Evolutionary conservation across 2,329 filamentous ascomycete genomes (phyloP).

Genomic region (Dothideomycetes sp.): DNA sequence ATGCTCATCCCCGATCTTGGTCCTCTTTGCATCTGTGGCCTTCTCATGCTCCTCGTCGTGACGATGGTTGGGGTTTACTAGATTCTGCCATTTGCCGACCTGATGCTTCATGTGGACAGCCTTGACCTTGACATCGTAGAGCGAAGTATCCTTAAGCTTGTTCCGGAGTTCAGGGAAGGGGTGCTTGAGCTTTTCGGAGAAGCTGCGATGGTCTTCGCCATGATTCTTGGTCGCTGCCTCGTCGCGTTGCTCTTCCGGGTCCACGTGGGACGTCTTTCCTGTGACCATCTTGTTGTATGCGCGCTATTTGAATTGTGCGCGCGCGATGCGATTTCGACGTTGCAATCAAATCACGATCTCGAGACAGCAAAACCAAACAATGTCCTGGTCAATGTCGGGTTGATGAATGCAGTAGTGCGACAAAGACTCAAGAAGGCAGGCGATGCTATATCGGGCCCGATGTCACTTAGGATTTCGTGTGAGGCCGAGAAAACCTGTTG

Average conservation of each 20-base stretch:
- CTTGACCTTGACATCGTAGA: constrained; percentile 43
- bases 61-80: constrained; percentile 78
- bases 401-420: no score
- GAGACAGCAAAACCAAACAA: no score
- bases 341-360: no score
- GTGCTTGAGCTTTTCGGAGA: constrained; percentile 18
- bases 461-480: no score
- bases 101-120: constrained; percentile 53
- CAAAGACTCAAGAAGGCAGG: no score
- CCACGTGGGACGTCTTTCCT: constrained; percentile 10
- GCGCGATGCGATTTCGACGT: no score
- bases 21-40: constrained; percentile 70
- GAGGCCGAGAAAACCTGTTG: no score
- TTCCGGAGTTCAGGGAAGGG: constrained; percentile 27
- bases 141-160: constrained; percentile 38
- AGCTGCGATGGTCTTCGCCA: background rate
- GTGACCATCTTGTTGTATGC: constrained; percentile 8
- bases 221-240: background rate
- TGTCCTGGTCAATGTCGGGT: no score
- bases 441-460: no score
- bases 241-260: constrained; percentile 1
- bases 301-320: background rate
- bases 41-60: constrained; percentile 92
- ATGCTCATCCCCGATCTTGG: constrained; percentile 60
- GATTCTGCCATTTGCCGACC: constrained; percentile 54